Base-by-base conservation (phyloP, 2,329 filamentous ascomycete species). In the Calonectria leucothoes region DNA sequence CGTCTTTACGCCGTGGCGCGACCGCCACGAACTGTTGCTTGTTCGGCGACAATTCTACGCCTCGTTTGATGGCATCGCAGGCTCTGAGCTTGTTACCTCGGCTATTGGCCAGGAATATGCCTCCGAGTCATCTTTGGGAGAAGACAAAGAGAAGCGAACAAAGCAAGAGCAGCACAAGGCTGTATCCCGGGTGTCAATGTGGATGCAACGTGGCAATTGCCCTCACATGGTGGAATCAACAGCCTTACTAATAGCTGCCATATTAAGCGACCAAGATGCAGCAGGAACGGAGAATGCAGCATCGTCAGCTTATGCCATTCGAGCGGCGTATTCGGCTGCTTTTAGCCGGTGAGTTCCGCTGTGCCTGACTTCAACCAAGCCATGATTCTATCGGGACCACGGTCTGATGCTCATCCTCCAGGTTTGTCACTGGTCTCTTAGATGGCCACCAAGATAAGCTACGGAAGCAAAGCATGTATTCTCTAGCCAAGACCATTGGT, bases 201-300 rank as follows among this genome's bases (percentile, higher is more conserved):
- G 93, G 93, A 91, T 93, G 88, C 89, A 93, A 80, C 91, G 93
- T 82, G 92, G 92, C 76, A 91, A 91, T 79, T 93, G 95, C 74
- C 94, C 94, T 69, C 93, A 96, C 85, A 88, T 95, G 84, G 90
- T 96, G 68, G 94, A 96, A 84, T 94, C 93, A 42, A 96, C 94
- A 51, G 93, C 93, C 3, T 89, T 95, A 75, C 87, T 97, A 72
- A 91, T 91, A 77, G 91, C 93, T 74, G 94, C 93, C 33, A 85
- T 93, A 25, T 85, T 95, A 66, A 90, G 91, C 80, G 94, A 95
- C 84, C 86, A 87, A 74, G 82, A 82, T 45, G 74, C 76, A 14
- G 78, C 78, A 23, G 78, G 77, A 2, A 79, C 81, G 31, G 81
- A 80, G 69, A 82, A 81, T 51, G 79, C 79, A 35, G 83, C 83